phyloP scores from a whole-genome alignment of 2,329 filamentous ascomycete genomes.

The Lasiodiplodia theobromae region DNA sequence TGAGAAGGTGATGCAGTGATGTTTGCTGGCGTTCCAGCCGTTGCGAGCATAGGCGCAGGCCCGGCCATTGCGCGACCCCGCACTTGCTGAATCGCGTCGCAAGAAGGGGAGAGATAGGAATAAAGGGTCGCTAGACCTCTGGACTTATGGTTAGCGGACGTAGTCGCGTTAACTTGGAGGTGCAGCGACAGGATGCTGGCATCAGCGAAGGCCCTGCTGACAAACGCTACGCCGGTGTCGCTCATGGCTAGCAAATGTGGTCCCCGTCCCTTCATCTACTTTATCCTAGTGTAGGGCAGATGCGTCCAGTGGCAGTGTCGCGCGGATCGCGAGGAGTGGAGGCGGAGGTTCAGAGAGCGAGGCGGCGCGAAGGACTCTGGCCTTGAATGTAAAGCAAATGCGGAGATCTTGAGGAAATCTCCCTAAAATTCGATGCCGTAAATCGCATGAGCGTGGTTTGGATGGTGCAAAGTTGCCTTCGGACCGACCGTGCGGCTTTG shows the following conservation, averaged over 20 bases:
- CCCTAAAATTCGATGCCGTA: background rate
- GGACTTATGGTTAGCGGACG: no score
- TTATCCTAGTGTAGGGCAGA: background rate
- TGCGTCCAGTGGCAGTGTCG: background rate
- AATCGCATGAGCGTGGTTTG: rapidly evolving
- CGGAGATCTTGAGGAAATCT: background rate
- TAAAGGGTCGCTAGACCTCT: no score
- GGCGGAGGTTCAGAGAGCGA: background rate
- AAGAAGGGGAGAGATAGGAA: no score
- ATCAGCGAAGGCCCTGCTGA: no score
- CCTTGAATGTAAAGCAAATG: background rate
- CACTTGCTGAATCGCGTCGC: no score
- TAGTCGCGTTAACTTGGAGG: no score
- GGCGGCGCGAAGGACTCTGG: background rate
- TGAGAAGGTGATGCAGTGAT: background rate
- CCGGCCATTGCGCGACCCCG: no score
- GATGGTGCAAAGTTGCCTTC: background rate
- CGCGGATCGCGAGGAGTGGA: background rate
- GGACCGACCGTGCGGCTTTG: background rate
- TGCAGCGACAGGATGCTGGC: no score
- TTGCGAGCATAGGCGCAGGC: background rate
- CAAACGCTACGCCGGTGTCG: background rate
- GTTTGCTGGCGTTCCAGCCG: background rate
- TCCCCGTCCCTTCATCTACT: background rate
- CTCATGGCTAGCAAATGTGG: background rate